A percentile compares a stretch with the other conserved stretches of the same genome.
Evolutionary conservation across 78 protist species (phyloP).

Genomic region (Acrasis kona): DNA sequence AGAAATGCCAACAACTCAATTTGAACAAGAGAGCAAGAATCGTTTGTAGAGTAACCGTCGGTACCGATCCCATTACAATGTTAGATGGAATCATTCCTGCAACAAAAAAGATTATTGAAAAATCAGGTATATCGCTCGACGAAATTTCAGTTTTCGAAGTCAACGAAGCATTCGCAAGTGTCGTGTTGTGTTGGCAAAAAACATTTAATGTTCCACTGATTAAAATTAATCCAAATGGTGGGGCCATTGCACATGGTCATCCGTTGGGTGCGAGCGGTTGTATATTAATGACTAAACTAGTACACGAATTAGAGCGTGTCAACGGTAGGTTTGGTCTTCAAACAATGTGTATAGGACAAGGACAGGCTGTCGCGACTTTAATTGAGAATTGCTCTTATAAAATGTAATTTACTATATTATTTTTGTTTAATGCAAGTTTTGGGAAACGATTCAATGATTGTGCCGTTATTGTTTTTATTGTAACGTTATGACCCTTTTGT

Average conservation of each 20-base stretch:
- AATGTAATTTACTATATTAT: too few relatives aligned
- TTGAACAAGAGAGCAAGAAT: conserved; percentile 18
- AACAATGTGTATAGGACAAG: conserved; percentile 67
- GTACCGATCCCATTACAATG: conserved; percentile 81
- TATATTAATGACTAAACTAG: conserved; percentile 48
- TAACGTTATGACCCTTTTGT: too few relatives aligned
- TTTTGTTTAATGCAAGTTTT: too few relatives aligned
- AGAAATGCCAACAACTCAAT: background rate
- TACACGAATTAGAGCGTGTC: conserved; percentile 53
- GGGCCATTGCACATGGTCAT: conserved; percentile 96
- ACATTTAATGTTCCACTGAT: conserved; percentile 47
- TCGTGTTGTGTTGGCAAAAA: conserved; percentile 66
- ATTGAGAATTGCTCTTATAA: too few relatives aligned
- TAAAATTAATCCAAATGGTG: conserved; percentile 90
- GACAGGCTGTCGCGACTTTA: conserved; percentile 56
- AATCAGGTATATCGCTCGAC: background rate
- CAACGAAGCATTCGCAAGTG: conserved; percentile 93
- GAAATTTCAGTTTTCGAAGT: conserved; percentile 80
- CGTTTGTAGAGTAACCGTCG: conserved; percentile 32
- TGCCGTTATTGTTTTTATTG: too few relatives aligned
- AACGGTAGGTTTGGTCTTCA: conserved; percentile 40
- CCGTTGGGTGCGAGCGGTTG: conserved; percentile 94
- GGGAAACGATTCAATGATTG: too few relatives aligned
- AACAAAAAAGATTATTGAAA: conserved; percentile 41
- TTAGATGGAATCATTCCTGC: conserved; percentile 84